phyloP scores from a whole-genome alignment of 768 basidiomycete species.

The Butyriboletus loyo region DNA sequence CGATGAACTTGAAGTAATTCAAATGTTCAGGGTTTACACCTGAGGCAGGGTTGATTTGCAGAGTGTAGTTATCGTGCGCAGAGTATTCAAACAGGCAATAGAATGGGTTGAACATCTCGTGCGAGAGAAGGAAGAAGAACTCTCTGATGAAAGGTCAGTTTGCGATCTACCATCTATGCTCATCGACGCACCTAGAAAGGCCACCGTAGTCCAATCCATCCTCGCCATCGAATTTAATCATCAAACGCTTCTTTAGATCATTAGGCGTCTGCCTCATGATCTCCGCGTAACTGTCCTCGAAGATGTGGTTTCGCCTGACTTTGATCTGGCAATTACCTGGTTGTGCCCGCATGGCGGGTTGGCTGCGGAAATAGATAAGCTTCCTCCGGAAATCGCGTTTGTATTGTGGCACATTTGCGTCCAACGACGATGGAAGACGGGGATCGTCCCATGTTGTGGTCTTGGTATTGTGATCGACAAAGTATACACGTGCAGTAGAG shows the following conservation, averaged over 20 bases:
- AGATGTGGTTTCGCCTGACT: conserved; percentile 96
- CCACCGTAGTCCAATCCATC: conserved; percentile 99
- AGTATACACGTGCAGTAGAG: conserved; percentile 96
- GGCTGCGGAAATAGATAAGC: conserved; percentile 98
- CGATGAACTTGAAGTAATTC: conserved; percentile 99
- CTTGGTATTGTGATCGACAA: conserved; percentile 99
- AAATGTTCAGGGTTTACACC: conserved; percentile 98
- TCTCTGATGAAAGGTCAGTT: conserved; percentile 55
- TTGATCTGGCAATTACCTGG: conserved; percentile 99
- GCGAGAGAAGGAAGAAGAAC: conserved; percentile 99
- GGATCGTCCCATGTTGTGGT: conserved; percentile 99
- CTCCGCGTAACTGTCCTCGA: conserved; percentile 99
- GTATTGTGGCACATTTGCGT: conserved; percentile 98
- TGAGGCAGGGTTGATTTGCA: conserved; percentile 98
- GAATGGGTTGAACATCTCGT: conserved; percentile 99
- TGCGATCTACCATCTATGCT: not conserved
- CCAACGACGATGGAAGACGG: conserved; percentile 89
- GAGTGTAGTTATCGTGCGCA: conserved; percentile 98
- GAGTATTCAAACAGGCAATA: conserved; percentile 99
- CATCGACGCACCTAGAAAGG: conserved; percentile 71
- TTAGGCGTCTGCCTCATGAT: conserved; percentile 99
- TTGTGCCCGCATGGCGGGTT: conserved; percentile 96
- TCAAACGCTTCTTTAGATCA: conserved; percentile 96
- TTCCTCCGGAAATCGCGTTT: conserved; percentile 99
- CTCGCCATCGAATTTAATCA: conserved; percentile 99